These are phyloP conservation scores for Cladosporium sp. DNA, from an alignment of 2,329 filamentous ascomycete species.

Conservation along the genomic window DNA sequence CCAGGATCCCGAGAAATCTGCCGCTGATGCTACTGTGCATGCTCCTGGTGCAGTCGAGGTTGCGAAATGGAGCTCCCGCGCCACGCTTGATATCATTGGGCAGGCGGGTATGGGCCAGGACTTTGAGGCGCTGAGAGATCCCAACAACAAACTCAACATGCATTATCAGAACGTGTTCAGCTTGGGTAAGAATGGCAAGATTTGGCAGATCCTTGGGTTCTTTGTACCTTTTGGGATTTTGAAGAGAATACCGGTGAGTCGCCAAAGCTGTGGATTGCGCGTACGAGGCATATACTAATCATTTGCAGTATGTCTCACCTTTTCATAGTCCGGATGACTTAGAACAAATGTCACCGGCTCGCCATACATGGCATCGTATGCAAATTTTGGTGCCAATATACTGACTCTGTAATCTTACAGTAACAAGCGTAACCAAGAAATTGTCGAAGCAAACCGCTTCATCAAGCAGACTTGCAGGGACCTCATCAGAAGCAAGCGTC, in stretches of 20 bases:
- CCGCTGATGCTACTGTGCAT: slow-evolving; percentile 64
- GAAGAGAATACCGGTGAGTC: slow-evolving; percentile 60
- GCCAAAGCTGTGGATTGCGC: neutral
- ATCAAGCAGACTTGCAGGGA: slow-evolving; percentile 68
- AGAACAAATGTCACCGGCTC: neutral
- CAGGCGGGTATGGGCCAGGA: slow-evolving; percentile 58
- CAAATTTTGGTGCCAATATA: neutral
- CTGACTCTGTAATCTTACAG: neutral
- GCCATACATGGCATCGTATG: neutral
- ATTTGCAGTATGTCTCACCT: neutral
- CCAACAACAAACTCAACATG: slow-evolving; percentile 53
- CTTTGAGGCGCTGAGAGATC: slow-evolving; percentile 54
- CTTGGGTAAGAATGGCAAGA: slow-evolving; percentile 49
- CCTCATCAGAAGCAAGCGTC: slow-evolving; percentile 71
- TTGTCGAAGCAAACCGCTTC: slow-evolving; percentile 55
- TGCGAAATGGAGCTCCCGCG: slow-evolving; percentile 49
- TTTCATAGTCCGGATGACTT: neutral
- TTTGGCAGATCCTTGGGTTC: slow-evolving; percentile 57
- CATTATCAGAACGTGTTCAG: slow-evolving; percentile 55
- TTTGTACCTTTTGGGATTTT: slow-evolving; percentile 58
- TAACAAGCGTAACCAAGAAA: slow-evolving; percentile 62
- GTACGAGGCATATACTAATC: neutral
- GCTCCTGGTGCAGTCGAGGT: slow-evolving; percentile 44
- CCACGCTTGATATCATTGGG: slow-evolving; percentile 61
- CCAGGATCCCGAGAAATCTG: slow-evolving; percentile 76